Base-by-base conservation (phyloP, 2,329 filamentous ascomycete genomes). In the Scedosporium minutisporum region DNA sequence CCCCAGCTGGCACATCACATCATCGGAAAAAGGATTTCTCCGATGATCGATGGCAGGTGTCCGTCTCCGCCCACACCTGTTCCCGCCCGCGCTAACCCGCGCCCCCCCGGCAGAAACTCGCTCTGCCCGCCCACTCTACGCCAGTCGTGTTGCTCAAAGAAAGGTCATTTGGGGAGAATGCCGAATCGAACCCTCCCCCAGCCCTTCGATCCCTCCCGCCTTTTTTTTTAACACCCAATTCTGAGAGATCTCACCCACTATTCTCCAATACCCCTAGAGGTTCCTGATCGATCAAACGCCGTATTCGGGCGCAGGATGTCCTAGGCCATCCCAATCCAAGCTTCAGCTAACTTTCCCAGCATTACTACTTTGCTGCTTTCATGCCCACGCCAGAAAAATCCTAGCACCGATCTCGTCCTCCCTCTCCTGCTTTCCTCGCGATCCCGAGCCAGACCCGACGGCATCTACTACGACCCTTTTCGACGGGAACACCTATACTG, bases 221-320 rank as follows among this genome's bases (percentile, higher is more conserved):
- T 57, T 61, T 61, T 27, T 25, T 42, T 18, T 25, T 38, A 33
- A 55, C 51, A 55, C 51, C 21, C 51, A 55, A 55, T 55, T 58
- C 44, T 58, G n/a, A 16, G 21, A 33, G 16, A 58, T 58, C 55
- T 41, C 27, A 27, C 59, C 44, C 59, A 61, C 42, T 61, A 25
- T 23, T 51, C 14, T 25, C 44, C 57, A 57, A 57, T 23, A 42
- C 38, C 27, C 42, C 14, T 46, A n/a, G 38, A 58, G 42, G 21
- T 25, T 21, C 48, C 48, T 23, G 41, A 27, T 61, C n/a, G 51
- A 10, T 57, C 38, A 33, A 57, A 38, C 48, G 29, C 48, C 29
- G 4, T 27, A 57, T 14, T 63, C n/a, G 44, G 51, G 61, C 60
- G 59, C 64, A 64, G 62, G 62, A 68, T 68, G 67, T 60, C 66